These are phyloP conservation scores for Aspergillus sp. DNA, from an alignment of 2,329 filamentous ascomycete species.

Conservation along the genomic window DNA sequence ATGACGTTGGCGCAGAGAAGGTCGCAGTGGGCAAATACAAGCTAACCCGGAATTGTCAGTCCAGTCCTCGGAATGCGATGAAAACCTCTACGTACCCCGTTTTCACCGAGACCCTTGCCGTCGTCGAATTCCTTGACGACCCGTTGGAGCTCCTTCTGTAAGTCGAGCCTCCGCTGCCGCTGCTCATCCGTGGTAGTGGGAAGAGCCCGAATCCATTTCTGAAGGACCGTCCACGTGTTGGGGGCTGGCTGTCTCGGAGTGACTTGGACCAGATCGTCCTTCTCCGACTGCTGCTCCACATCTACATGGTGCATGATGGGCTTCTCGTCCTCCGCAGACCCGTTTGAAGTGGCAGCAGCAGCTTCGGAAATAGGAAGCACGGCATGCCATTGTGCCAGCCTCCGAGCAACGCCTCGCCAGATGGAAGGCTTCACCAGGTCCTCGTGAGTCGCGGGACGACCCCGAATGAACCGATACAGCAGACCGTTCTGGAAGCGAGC, in stretches of 20 bases:
- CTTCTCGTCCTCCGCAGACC: slow-evolving; percentile 14
- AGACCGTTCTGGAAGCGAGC: slow-evolving; percentile 95
- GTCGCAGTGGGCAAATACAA: slow-evolving; percentile 94
- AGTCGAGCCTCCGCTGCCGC: slow-evolving; percentile 61
- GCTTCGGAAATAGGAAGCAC: slow-evolving; percentile 57
- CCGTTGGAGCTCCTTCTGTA: slow-evolving; percentile 73
- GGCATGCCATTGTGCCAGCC: slow-evolving; percentile 92
- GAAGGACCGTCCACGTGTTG: slow-evolving; percentile 92
- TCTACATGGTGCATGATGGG: slow-evolving; percentile 24
- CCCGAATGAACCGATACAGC: slow-evolving; percentile 86
- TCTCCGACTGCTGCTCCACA: slow-evolving; percentile 14
- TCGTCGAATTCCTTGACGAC: slow-evolving; percentile 72
- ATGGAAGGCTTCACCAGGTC: slow-evolving; percentile 75
- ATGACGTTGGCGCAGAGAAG: slow-evolving; percentile 96
- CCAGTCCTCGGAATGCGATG: neutral
- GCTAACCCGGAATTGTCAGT: slow-evolving; percentile 45
- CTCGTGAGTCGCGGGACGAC: slow-evolving; percentile 73
- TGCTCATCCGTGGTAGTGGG: slow-evolving; percentile 71
- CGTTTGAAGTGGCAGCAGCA: slow-evolving; percentile 35
- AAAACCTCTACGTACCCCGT: slow-evolving; percentile 57
- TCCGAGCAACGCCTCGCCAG: slow-evolving; percentile 78
- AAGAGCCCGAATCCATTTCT: slow-evolving; percentile 89
- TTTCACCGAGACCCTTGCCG: slow-evolving; percentile 71
- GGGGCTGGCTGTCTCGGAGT: slow-evolving; percentile 71
- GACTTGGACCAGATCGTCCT: slow-evolving; percentile 31